These are phyloP conservation scores for Henningerozyma blattae DNA, from an alignment of 805 yeast genomes.

Conservation along the genomic window DNA sequence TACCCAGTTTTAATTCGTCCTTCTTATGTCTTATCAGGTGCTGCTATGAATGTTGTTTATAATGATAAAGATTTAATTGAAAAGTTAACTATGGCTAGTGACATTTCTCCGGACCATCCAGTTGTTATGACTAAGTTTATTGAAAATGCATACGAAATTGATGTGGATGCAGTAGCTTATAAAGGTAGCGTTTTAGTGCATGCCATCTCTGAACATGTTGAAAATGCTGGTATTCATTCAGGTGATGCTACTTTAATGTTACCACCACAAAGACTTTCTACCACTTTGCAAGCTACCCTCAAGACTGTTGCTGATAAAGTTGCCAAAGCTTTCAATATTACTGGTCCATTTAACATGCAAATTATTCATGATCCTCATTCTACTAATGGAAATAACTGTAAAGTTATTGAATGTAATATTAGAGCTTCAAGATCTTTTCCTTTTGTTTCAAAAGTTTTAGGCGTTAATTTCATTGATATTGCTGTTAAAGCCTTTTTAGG, in stretches of 20 bases:
- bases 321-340: slow-evolving; percentile 86
- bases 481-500: slow-evolving; percentile 81
- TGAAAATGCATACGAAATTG: slow-evolving; percentile 93
- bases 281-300: slow-evolving; percentile 54
- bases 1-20: slow-evolving; percentile 97
- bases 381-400: slow-evolving; percentile 53
- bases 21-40: slow-evolving; percentile 93
- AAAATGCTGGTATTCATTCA: slow-evolving; percentile 97
- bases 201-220: slow-evolving; percentile 95
- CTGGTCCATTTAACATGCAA: slow-evolving; percentile 99
- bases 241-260: slow-evolving; percentile 95
- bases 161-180: slow-evolving; percentile 91
- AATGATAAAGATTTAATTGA: slow-evolving; percentile 67
- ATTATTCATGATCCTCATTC: slow-evolving; percentile 51
- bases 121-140: slow-evolving; percentile 95
- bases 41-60: slow-evolving; percentile 93
- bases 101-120: slow-evolving; percentile 92
- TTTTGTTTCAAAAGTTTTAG: slow-evolving; percentile 93
- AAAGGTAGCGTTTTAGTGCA: slow-evolving; percentile 84
- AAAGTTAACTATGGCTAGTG: slow-evolving; percentile 77
- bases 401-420: slow-evolving; percentile 97
- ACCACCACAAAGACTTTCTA: slow-evolving; percentile 77
- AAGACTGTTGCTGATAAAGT: slow-evolving; percentile 88
- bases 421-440: slow-evolving; percentile 99
- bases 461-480: slow-evolving; percentile 86